These are phyloP conservation scores for Lignosus rhinocerotis DNA, from an alignment of 1,284 basidiomycete species.

Conservation along the genomic window DNA sequence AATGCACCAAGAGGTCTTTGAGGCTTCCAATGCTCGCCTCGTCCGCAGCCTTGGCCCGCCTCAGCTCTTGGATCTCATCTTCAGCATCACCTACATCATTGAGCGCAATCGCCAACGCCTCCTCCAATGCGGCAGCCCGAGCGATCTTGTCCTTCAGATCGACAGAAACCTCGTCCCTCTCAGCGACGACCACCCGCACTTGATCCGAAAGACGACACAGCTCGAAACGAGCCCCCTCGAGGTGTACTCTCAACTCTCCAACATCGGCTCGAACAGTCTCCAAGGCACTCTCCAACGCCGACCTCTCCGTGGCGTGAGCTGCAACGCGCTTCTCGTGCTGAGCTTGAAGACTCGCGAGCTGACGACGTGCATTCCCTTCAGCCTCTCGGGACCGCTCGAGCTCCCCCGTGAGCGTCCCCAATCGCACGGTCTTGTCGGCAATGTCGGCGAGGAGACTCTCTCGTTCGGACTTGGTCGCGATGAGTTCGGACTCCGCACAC, in stretches of 20 bases:
- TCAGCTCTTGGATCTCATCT: slow-evolving; percentile 34
- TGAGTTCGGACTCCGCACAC: slow-evolving; percentile 17
- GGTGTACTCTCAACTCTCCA: neutral
- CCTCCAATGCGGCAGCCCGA: slow-evolving; percentile 14
- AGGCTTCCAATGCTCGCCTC: slow-evolving; percentile 39
- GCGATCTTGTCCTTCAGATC: neutral
- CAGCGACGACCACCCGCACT: slow-evolving; percentile 1
- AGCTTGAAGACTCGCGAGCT: slow-evolving; percentile 3
- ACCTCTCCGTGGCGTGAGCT: slow-evolving; percentile 8
- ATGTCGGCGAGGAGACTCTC: slow-evolving; percentile 17
- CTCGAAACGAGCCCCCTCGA: slow-evolving; percentile 2
- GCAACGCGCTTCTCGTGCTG: slow-evolving; percentile 8
- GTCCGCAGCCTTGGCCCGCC: slow-evolving; percentile 36
- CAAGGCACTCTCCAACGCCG: slow-evolving; percentile 9
- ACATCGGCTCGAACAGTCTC: slow-evolving; percentile 5
- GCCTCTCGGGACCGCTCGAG: slow-evolving; percentile 1
- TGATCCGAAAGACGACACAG: slow-evolving; percentile 3
- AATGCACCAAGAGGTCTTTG: slow-evolving; percentile 32
- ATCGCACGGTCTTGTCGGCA: slow-evolving; percentile 14
- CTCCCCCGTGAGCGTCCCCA: slow-evolving; percentile 10
- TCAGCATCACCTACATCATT: slow-evolving; percentile 31
- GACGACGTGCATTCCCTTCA: slow-evolving; percentile 1
- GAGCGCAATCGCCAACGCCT: slow-evolving; percentile 25
- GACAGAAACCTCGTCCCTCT: slow-evolving; percentile 2
- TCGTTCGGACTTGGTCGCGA: slow-evolving; percentile 4